Conservation (phyloP, 1,284 basidiomycete species). For the Sanghuangporus weigelae region DNA sequence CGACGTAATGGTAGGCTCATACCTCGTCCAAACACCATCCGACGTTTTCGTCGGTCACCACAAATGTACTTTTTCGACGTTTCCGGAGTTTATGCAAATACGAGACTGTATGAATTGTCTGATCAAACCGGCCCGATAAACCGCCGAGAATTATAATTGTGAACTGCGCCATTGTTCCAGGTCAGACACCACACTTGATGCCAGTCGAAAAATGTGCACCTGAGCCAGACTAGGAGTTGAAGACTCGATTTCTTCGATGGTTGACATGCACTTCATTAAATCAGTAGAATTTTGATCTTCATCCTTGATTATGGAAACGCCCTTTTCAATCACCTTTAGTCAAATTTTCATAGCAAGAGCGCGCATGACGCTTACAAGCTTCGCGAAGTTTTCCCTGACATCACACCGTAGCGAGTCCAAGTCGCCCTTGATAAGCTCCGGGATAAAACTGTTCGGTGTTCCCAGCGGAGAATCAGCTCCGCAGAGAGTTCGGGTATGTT, state of each 20-base stretch:
- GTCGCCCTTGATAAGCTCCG: constrained; percentile 90
- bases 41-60: constrained; percentile 81
- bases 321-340: constrained; percentile 33
- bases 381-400: constrained; percentile 65
- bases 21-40: constrained; percentile 86
- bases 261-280: constrained; percentile 84
- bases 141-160: constrained; percentile 85
- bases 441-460: constrained; percentile 50
- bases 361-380: constrained; percentile 37
- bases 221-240: constrained; percentile 34
- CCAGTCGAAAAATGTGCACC: background rate
- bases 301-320: constrained; percentile 66
- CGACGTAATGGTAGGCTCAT: constrained; percentile 24
- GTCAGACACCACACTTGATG: background rate
- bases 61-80: constrained; percentile 59
- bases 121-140: constrained; percentile 86
- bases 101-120: constrained; percentile 88
- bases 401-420: constrained; percentile 82
- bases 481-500: background rate
- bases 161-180: constrained; percentile 35
- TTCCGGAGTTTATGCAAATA: constrained; percentile 78
- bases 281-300: constrained; percentile 84
- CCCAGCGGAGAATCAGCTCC: background rate
- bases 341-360: background rate
- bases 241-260: constrained; percentile 53